These are phyloP conservation scores for Tardiomyces depauwii DNA, from an alignment of 1,139 yeast species.

Conservation along the genomic window DNA sequence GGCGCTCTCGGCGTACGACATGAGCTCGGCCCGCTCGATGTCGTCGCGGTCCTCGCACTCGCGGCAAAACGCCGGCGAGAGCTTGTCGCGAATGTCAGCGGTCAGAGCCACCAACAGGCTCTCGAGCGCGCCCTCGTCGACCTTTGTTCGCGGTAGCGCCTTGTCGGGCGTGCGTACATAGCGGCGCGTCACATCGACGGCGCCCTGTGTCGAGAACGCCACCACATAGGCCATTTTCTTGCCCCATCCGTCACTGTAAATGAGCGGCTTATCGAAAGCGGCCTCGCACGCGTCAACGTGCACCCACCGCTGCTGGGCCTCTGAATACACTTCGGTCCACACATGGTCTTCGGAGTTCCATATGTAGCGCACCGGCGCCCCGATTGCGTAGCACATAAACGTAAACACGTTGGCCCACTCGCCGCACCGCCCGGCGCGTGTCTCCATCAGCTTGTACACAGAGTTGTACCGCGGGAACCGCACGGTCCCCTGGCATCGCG, in stretches of 20 bases:
- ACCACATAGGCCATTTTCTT: slow-evolving; percentile 82
- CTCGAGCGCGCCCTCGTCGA: slow-evolving; percentile 33
- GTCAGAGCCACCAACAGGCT: slow-evolving; percentile 32
- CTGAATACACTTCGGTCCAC: slow-evolving; percentile 86
- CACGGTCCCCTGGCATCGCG: slow-evolving; percentile 33
- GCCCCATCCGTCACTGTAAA: slow-evolving; percentile 84
- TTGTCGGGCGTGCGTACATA: slow-evolving; percentile 47
- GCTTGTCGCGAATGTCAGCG: slow-evolving; percentile 23
- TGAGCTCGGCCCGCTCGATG: slow-evolving; percentile 30
- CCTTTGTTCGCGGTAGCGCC: slow-evolving; percentile 39
- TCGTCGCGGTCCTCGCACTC: slow-evolving; percentile 29
- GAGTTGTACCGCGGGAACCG: slow-evolving; percentile 72
- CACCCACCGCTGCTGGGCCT: slow-evolving; percentile 54
- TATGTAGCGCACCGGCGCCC: slow-evolving; percentile 52
- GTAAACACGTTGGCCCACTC: slow-evolving; percentile 84
- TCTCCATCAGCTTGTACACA: slow-evolving; percentile 47
- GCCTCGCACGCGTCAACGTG: slow-evolving; percentile 88
- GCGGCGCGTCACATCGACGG: slow-evolving; percentile 56
- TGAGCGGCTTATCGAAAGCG: slow-evolving; percentile 66
- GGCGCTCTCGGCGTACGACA: slow-evolving; percentile 12
- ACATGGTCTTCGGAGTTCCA: slow-evolving; percentile 94
- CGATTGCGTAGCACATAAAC: slow-evolving; percentile 56
- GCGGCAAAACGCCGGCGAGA: slow-evolving; percentile 26
- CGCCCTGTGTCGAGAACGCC: slow-evolving; percentile 49
- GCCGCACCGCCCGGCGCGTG: slow-evolving; percentile 78